Conservation (phyloP, 2,329 filamentous ascomycete genomes). For the Ramichloridium luteum region DNA sequence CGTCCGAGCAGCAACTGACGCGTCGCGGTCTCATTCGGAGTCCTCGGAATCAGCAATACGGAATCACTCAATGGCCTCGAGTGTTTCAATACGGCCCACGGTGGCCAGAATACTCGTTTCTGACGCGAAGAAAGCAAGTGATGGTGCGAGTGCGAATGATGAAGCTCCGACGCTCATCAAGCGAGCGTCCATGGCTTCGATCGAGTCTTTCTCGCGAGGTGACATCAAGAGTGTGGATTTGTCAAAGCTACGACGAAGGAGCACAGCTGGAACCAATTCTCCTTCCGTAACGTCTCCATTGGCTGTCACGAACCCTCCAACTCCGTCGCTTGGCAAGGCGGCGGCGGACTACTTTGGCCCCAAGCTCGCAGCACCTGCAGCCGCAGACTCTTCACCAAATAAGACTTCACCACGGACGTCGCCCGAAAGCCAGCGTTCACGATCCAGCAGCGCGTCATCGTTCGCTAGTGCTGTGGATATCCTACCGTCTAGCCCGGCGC, state of each 20-base stretch:
- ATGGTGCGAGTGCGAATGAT: neutral
- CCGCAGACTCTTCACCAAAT: too few relatives aligned
- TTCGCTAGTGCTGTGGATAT: too few relatives aligned
- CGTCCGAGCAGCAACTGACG: too few relatives aligned
- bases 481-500: too few relatives aligned
- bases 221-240: constrained; percentile 23
- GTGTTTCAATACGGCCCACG: too few relatives aligned
- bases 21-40: too few relatives aligned
- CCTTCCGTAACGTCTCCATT: neutral
- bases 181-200: constrained; percentile 24
- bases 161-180: constrained; percentile 10
- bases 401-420: too few relatives aligned
- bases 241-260: constrained; percentile 9
- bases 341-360: neutral
- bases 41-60: too few relatives aligned
- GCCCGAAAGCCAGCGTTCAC: neutral
- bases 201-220: constrained; percentile 22
- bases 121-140: too few relatives aligned
- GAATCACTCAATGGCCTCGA: too few relatives aligned
- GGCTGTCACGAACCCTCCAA: neutral
- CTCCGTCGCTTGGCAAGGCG: neutral
- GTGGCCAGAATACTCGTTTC: too few relatives aligned
- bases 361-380: neutral
- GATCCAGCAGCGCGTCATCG: neutral
- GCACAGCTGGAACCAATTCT: too few relatives aligned